phyloP scores from a whole-genome alignment of 345 rosid species.

The Citropsis articulata region DNA sequence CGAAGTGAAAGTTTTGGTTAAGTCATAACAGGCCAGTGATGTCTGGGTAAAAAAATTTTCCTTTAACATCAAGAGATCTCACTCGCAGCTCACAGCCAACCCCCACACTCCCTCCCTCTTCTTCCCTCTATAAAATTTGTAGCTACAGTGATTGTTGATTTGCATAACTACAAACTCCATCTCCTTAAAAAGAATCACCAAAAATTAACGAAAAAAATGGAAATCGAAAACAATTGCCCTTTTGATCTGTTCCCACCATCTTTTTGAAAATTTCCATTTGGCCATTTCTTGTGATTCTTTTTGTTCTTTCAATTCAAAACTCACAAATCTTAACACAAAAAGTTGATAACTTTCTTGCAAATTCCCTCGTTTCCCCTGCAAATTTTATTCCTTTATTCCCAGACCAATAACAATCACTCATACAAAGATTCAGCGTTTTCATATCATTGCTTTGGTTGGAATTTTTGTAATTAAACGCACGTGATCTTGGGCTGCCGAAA shows the following conservation, averaged over 20 bases:
- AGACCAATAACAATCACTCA: neutral
- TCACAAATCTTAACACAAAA: neutral
- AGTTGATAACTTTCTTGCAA: neutral
- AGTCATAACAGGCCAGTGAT: too few relatives aligned
- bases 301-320: neutral
- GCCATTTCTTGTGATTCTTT: neutral
- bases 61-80: too few relatives aligned
- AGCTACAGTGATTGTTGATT: too few relatives aligned
- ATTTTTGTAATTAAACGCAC: neutral
- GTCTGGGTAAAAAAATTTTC: too few relatives aligned
- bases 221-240: neutral
- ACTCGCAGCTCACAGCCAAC: too few relatives aligned
- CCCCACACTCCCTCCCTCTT: too few relatives aligned
- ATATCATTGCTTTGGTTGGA: neutral
- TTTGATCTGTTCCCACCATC: neutral
- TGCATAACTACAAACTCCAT: too few relatives aligned
- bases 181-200: neutral
- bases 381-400: neutral
- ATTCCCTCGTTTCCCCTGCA: neutral
- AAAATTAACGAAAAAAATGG: too few relatives aligned
- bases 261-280: neutral
- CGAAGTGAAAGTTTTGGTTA: too few relatives aligned
- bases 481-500: neutral
- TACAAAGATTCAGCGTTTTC: neutral
- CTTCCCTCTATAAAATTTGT: too few relatives aligned